Conservation (phyloP, 768 basidiomycete genomes). For the Collybia nuda region DNA sequence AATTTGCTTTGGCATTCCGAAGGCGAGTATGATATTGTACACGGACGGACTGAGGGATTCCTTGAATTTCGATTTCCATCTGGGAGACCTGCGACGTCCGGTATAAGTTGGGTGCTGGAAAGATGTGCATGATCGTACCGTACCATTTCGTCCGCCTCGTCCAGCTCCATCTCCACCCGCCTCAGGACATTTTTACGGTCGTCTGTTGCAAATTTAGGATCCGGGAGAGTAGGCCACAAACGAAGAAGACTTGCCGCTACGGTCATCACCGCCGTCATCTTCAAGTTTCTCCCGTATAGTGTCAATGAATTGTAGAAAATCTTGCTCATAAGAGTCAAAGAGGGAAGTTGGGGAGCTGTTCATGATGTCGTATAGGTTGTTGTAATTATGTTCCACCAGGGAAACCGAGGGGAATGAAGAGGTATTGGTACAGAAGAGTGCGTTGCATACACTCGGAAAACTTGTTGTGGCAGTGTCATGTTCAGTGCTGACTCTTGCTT, state of each 20-base stretch:
- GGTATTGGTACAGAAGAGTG: not conserved
- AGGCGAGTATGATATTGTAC: constrained; percentile 76
- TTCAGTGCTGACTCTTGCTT: not conserved
- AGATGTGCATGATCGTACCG: not conserved
- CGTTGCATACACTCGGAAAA: not conserved
- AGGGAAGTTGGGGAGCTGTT: constrained; percentile 81
- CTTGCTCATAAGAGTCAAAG: constrained; percentile 92
- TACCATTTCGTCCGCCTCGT: constrained; percentile 98
- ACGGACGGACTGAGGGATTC: constrained; percentile 85
- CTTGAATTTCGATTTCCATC: constrained; percentile 98
- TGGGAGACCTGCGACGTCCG: constrained; percentile 74
- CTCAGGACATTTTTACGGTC: constrained; percentile 78
- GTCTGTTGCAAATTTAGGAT: constrained; percentile 44
- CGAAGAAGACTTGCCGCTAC: constrained; percentile 56
- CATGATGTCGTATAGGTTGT: constrained; percentile 42
- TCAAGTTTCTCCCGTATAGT: constrained; percentile 80
- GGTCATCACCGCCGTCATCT: constrained; percentile 56
- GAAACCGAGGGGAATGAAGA: constrained; percentile 12
- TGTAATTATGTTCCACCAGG: constrained; percentile 28
- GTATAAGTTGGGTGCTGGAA: constrained; percentile 1
- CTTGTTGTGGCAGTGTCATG: not conserved
- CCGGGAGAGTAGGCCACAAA: not conserved
- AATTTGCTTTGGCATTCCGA: constrained; percentile 69
- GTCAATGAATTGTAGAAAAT: constrained; percentile 81
- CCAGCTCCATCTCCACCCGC: constrained; percentile 91